These are phyloP conservation scores for Elsinoe perseae DNA, from an alignment of 2,329 filamentous ascomycete genomes.

Conservation along the genomic window DNA sequence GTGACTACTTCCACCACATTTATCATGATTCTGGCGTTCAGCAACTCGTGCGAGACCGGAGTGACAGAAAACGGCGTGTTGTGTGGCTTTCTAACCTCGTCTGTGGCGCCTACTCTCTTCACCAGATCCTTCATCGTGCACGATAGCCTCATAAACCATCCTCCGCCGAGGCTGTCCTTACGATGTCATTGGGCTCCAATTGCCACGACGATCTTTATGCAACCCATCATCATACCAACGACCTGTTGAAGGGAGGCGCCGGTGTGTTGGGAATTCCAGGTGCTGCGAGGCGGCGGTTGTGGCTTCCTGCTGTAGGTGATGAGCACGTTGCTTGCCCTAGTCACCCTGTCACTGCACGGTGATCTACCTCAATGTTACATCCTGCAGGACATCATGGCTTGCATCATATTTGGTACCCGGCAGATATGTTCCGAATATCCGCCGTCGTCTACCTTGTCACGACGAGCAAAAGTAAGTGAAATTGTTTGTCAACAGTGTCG, in stretches of 20 bases:
- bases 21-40: neutral
- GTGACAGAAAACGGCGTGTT: neutral
- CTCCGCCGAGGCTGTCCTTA: conserved; percentile 1
- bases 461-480: too few species aligned
- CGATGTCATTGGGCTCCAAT: conserved; percentile 3
- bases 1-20: neutral
- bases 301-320: conserved; percentile 1
- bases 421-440: neutral
- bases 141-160: neutral
- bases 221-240: neutral
- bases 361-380: neutral
- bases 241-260: neutral
- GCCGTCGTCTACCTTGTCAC: neutral
- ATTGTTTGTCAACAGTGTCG: too few species aligned
- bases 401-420: neutral
- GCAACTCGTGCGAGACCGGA: neutral
- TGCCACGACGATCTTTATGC: conserved; percentile 2
- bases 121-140: neutral
- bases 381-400: conserved; percentile 1
- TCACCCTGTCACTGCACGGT: neutral
- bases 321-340: neutral
- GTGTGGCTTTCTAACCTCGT: conserved; percentile 1
- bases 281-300: neutral
- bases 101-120: neutral
- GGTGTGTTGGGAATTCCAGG: neutral